Percentiles rank a stretch among this genome's conserved stretches.
phyloP scores from a whole-genome alignment of 2,329 filamentous ascomycete species.

The Teratosphaeria nubilosa region DNA sequence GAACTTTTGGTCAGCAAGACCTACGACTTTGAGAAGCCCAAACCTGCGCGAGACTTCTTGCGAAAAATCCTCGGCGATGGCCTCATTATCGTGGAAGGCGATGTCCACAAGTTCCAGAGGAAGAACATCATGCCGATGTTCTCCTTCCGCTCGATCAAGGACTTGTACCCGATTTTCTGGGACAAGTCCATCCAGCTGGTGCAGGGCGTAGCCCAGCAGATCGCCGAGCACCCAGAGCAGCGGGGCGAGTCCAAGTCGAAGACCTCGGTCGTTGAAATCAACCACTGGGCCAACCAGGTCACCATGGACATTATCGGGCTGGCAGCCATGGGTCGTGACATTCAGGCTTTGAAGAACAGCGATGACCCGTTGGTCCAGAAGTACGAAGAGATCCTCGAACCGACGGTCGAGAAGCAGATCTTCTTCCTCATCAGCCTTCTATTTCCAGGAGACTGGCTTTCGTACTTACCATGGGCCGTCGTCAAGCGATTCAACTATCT shows the following conservation, averaged over 20 bases:
- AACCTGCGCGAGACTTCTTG: constrained; percentile 32
- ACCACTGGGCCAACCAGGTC: constrained; percentile 33
- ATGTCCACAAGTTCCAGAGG: constrained; percentile 45
- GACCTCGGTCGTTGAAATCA: constrained; percentile 28
- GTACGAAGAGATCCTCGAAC: constrained; percentile 37
- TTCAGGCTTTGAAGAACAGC: constrained; percentile 30
- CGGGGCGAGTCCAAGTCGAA: not conserved
- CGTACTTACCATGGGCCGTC: constrained; percentile 28
- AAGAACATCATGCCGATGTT: constrained; percentile 76
- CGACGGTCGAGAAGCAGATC: constrained; percentile 37
- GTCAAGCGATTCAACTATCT: constrained; percentile 4
- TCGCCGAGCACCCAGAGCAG: constrained; percentile 6
- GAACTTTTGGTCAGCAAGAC: constrained; percentile 36
- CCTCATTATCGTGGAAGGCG: constrained; percentile 41
- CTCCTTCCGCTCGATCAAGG: constrained; percentile 73
- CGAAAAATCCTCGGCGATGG: constrained; percentile 42
- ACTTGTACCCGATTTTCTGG: constrained; percentile 80
- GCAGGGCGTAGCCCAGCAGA: constrained; percentile 2
- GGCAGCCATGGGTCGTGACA: constrained; percentile 36
- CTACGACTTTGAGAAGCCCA: constrained; percentile 46
- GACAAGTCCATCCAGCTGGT: constrained; percentile 43
- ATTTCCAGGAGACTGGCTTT: constrained; percentile 29
- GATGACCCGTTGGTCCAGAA: constrained; percentile 33
- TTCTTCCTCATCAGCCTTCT: constrained; percentile 34
- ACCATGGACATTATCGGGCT: constrained; percentile 39